Conservation (phyloP, 2,329 filamentous ascomycete species). For the Hymenoscyphus fructigenus region DNA sequence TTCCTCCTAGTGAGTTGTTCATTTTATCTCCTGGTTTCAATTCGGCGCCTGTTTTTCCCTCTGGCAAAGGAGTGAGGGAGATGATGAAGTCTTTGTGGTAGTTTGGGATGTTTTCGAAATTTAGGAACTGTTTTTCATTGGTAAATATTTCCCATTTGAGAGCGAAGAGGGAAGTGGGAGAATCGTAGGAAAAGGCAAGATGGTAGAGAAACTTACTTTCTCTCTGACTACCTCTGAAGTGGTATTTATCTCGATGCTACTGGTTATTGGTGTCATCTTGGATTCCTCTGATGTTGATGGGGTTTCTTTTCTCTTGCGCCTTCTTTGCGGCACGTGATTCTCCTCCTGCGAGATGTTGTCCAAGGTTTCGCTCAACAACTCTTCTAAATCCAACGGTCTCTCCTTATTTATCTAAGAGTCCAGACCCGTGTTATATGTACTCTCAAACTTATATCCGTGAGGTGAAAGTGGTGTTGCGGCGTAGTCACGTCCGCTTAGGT, state of each 20-base stretch:
- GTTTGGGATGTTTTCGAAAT: constrained; percentile 1
- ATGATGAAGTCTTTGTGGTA: constrained; percentile 3
- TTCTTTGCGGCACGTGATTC: not conserved
- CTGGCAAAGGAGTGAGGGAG: constrained; percentile 2
- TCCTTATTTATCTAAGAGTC: not conserved
- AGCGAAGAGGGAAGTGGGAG: not conserved
- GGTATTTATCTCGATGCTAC: not conserved
- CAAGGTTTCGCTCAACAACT: not conserved
- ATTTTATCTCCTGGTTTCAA: constrained; percentile 2
- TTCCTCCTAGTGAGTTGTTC: constrained; percentile 5
- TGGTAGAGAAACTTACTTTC: not conserved
- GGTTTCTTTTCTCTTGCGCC: not conserved
- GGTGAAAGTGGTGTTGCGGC: not conserved
- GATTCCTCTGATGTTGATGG: not conserved
- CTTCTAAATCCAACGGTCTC: not conserved
- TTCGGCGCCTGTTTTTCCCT: constrained; percentile 2
- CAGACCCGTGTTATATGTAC: too few relatives aligned
- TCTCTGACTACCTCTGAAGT: constrained; percentile 1
- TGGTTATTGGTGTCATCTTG: not conserved
- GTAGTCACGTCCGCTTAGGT: not conserved
- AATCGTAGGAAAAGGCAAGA: not conserved
- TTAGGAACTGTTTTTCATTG: not conserved
- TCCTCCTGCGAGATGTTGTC: not conserved
- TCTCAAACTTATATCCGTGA: not conserved
- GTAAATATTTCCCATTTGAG: not conserved